Evolutionary conservation across 2,329 filamentous ascomycete genomes (phyloP), one percentile per base, ranked within the genome.

Genomic region (Arthroderma sp.): DNA sequence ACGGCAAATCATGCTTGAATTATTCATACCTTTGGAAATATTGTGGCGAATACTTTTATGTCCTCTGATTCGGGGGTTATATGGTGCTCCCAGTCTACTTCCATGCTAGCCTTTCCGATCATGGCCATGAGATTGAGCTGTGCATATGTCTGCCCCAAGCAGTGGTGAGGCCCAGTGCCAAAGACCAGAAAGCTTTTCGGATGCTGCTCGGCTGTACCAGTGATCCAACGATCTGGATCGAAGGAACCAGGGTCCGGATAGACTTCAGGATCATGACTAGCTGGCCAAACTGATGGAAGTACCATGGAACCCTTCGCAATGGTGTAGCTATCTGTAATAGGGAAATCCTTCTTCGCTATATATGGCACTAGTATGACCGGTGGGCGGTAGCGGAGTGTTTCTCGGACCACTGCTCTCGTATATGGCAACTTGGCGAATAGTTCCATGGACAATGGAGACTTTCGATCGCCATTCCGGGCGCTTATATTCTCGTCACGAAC

Each of bases 311-410:
- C 82, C 72, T 96, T 96, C 57, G 86, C 84, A 41, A 89, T 81
- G n/a, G 87, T 94, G 68, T 96, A 94, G 32, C 72, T 75, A 33
- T 82, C 77, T 29, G 83, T 86, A 55, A 96, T 82, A 42, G 87
- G 87, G 75, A 95, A 96, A 45, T 83, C 70, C 72, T 94, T 94
- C 81, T 95, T 96, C 53, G 80, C 86, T 49, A 88, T 64, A 66
- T 96, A 96, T 32, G 89, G 89, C 40, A 95, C 86, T 86, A 96
- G 94, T 65, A 95, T 76, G 58, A 96, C 91, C 46, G 89, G 89
- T 52, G 89, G 91, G 45, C 89, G 83, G 73, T 93, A 95, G 59
- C 89, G 85, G 52, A 94, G 77, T 48, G 86, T 80, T 70, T 94
- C 87, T 56, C 84, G 86, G 53, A 96, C 84, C 36, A 94, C 86